Percentiles rank a stretch among this genome's conserved stretches.
These are phyloP conservation scores for Bauhinia variegata DNA, from an alignment of 306 rosid species.

Conservation along the genomic window DNA sequence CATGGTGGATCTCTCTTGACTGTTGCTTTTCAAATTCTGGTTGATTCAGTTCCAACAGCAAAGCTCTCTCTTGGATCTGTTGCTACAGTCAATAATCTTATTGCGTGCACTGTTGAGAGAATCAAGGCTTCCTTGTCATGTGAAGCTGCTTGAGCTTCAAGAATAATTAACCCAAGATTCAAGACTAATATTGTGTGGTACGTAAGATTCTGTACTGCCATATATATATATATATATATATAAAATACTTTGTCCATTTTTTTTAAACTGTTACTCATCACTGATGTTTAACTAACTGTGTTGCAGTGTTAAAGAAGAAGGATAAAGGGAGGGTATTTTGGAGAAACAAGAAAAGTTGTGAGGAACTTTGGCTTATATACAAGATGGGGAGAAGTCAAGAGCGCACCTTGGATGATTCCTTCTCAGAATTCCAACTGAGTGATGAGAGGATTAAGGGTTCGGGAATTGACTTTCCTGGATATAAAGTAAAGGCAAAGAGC, in stretches of 20 bases:
- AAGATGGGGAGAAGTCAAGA: conserved; percentile 95
- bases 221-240: too few species aligned
- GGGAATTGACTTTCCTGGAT: conserved; percentile 92
- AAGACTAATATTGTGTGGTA: conserved; percentile 17
- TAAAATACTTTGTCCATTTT: not conserved
- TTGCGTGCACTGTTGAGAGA: conserved; percentile 93
- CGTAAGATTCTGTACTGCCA: too few species aligned
- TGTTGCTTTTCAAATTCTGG: conserved; percentile 94
- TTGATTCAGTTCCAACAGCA: conserved; percentile 89
- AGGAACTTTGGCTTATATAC: conserved; percentile 46
- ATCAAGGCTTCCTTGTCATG: conserved; percentile 78
- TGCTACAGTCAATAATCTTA: conserved; percentile 90
- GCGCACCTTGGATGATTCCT: conserved; percentile 86
- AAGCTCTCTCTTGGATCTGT: conserved; percentile 94
- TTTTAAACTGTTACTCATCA: too few species aligned
- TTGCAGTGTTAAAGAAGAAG: conserved; percentile 49
- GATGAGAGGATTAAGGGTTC: conserved; percentile 74
- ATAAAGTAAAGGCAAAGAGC: conserved; percentile 32
- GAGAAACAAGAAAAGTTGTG: conserved; percentile 34
- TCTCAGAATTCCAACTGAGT: conserved; percentile 31
- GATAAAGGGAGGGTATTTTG: conserved; percentile 21
- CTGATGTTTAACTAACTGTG: too few species aligned
- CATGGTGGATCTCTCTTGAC: conserved; percentile 89
- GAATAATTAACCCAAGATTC: too few species aligned
- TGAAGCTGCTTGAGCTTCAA: conserved; percentile 50